Conservation (phyloP, 805 yeast genomes). For the Sugiyamaella boreocaroliniensis region DNA sequence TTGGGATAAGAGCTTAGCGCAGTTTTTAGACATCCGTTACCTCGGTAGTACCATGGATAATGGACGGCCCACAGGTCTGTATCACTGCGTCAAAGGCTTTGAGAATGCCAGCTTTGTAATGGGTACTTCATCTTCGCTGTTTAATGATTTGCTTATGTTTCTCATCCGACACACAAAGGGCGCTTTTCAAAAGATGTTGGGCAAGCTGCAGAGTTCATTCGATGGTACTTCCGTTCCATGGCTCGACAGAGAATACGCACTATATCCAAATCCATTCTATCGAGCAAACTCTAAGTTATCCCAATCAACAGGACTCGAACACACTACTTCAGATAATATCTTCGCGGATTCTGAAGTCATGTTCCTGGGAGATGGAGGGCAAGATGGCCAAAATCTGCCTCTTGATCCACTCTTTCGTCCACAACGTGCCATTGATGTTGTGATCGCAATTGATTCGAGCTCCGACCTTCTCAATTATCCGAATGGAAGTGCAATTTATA, state of each 20-base stretch:
- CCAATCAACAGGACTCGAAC: not conserved
- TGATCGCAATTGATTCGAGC: conserved; percentile 43
- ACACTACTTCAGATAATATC: not conserved
- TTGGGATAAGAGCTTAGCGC: conserved; percentile 68
- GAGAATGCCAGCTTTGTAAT: conserved; percentile 77
- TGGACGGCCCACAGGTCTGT: conserved; percentile 36
- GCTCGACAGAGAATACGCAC: conserved; percentile 11
- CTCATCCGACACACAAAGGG: conserved; percentile 1
- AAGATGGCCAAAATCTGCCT: conserved; percentile 69
- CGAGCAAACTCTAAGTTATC: not conserved
- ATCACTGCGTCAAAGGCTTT: conserved; percentile 38
- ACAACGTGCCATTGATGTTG: conserved; percentile 52
- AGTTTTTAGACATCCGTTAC: conserved; percentile 60
- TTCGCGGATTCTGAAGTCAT: conserved; percentile 32
- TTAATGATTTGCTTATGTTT: conserved; percentile 50
- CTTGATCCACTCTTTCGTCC: conserved; percentile 57
- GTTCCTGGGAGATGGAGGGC: conserved; percentile 70
- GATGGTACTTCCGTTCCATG: not conserved
- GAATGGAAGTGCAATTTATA: conserved; percentile 24
- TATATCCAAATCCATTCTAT: conserved; percentile 11
- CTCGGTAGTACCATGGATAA: conserved; percentile 57
- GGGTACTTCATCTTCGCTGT: conserved; percentile 77
- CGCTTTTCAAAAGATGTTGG: not conserved
- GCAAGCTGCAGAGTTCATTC: not conserved
- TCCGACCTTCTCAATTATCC: conserved; percentile 27